Evolutionary conservation across 495 filamentous ascomycete species (phyloP).

Genomic region (Neurospora intermedia): DNA sequence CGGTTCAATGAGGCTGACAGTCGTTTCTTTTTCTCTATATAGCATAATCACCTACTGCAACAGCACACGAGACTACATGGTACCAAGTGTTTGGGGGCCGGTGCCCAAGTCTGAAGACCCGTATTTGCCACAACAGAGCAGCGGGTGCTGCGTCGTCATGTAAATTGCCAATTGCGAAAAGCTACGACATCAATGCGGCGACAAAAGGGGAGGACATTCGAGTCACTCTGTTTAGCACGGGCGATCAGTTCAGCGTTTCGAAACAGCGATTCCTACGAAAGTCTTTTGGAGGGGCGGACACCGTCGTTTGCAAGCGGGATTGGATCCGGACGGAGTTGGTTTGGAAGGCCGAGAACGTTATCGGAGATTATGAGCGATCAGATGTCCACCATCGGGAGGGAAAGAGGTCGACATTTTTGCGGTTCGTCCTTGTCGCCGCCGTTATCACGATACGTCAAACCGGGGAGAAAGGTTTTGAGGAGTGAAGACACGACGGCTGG

Average conservation of each 20-base stretch:
- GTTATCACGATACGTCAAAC: neutral
- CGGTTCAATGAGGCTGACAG: neutral
- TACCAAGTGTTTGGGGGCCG: constrained; percentile 89
- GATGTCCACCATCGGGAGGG: neutral
- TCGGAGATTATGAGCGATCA: neutral
- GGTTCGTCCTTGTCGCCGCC: neutral
- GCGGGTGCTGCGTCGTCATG: constrained; percentile 90
- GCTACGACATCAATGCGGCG: neutral
- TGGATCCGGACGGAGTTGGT: neutral
- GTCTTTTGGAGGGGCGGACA: neutral
- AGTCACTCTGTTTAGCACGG: neutral
- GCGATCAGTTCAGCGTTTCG: neutral
- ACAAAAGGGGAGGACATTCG: neutral
- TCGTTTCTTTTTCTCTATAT: constrained; percentile 1
- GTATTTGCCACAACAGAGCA: constrained; percentile 85
- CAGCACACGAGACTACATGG: constrained; percentile 96
- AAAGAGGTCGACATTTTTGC: neutral
- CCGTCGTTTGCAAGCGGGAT: neutral
- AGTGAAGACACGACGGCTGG: constrained; percentile 18
- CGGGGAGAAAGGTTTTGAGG: constrained; percentile 1
- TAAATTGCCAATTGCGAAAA: constrained; percentile 27
- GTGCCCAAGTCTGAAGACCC: constrained; percentile 93
- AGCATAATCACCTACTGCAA: constrained; percentile 96
- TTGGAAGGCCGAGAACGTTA: neutral
- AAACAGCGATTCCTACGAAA: neutral